phyloP scores from a whole-genome alignment of 179 eudicot genomes.

The Vitellaria paradoxa region DNA sequence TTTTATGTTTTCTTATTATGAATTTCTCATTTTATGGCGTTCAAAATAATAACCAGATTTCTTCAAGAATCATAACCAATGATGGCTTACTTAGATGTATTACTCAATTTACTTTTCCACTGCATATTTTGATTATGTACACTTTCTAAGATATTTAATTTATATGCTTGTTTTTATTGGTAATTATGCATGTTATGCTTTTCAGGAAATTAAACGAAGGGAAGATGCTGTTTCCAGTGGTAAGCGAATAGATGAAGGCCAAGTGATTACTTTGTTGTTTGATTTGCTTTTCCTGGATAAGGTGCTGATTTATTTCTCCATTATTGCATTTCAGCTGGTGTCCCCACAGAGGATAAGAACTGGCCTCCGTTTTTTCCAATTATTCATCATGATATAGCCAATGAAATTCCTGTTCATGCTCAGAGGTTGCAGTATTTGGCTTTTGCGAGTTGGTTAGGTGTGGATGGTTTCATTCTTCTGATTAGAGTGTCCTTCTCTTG shows the following conservation, averaged over 20 bases:
- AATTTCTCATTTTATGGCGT: not conserved
- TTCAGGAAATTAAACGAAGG: slow-evolving; percentile 84
- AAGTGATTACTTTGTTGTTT: not conserved
- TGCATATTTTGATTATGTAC: not conserved
- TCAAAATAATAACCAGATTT: slow-evolving; percentile 1
- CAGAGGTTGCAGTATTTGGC: slow-evolving; percentile 94
- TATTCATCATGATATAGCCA: slow-evolving; percentile 89
- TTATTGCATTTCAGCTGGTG: slow-evolving; percentile 43
- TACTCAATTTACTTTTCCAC: no score
- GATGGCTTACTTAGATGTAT: not conserved
- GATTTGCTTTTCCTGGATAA: not conserved
- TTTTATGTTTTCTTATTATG: not conserved
- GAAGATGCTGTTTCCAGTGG: slow-evolving; percentile 85
- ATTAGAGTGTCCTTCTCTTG: not conserved
- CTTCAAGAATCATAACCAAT: not conserved
- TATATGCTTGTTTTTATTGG: not conserved
- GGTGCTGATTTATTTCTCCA: slow-evolving; percentile 14
- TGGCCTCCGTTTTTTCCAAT: slow-evolving; percentile 96
- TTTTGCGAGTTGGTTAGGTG: slow-evolving; percentile 98
- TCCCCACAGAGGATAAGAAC: slow-evolving; percentile 59
- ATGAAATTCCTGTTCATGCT: slow-evolving; percentile 91
- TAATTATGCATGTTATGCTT: slow-evolving; percentile 2
- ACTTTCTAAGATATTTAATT: not conserved
- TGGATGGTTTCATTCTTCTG: slow-evolving; percentile 7
- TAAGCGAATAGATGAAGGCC: slow-evolving; percentile 21